Evolutionary conservation across 495 filamentous ascomycete species (phyloP), one percentile per base, ranked within the genome.

Genomic region (Penicillium daleae): DNA sequence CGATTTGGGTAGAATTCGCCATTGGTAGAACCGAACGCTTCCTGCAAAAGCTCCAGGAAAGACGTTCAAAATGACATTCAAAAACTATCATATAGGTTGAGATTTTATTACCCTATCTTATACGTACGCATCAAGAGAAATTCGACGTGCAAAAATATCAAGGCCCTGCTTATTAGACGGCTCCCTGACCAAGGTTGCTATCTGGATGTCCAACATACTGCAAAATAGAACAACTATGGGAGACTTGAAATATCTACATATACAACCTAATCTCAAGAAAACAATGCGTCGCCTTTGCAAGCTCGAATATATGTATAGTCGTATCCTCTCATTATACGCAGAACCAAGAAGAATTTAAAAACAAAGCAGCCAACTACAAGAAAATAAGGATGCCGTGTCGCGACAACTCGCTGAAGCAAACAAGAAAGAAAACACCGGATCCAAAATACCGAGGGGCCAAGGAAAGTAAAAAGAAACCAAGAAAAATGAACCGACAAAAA

Each of bases 241-340:
- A 32, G 24, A 54, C 51, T 35, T 31, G 29, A 27, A 53, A 48
- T 42, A 54, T 46, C 48, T 39, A 50, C 57, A 54, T 52, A 59
- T 62, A 48, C 39, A 59, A 24, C 49, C 49, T 21, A 53, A 57
- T 40, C 9, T 48, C 63, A 57, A 55, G 29, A 57, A 42, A 15
- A 29, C 27, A 33, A 35, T 35, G 51, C n/a, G 24, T 35, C 22
- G 62, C 32, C 56, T 55, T 35, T 57, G 56, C 57, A 69, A 71
- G 59, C 61, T 61, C 50, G 51, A 67, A 55, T 29, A 50, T 50
- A 52, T 62, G 66, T 56, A 59, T 65, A 70, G 66, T 75, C 77
- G 69, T 80, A 72, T 71, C 72, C 71, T 72, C 64, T 80, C 75
- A 73, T 79, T 75, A 79, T 74, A 60, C 63, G 63, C 66, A 73